These are phyloP conservation scores for Knoxia roxburghii DNA, from an alignment of 257 asterid species.

Conservation along the genomic window DNA sequence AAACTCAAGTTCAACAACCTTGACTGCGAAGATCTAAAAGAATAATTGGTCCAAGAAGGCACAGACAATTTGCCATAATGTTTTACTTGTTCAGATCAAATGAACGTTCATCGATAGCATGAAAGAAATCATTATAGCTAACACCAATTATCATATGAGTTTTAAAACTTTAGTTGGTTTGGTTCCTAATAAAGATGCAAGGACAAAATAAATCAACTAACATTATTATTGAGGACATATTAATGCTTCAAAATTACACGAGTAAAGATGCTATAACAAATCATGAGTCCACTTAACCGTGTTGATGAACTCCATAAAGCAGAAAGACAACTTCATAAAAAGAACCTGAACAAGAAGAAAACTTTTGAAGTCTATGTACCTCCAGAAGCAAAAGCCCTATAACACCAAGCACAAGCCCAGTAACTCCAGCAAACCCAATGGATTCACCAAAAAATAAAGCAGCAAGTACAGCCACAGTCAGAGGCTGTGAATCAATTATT, in stretches of 20 bases:
- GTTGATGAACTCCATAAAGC: neutral
- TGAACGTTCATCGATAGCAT: neutral
- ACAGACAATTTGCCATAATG: neutral
- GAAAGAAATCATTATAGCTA: neutral
- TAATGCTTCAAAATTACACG: neutral
- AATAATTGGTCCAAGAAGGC: neutral
- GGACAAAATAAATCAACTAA: neutral
- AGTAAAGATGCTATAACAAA: neutral
- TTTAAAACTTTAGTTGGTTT: neutral
- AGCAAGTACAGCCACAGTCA: slow-evolving; percentile 90
- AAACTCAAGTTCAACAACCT: neutral
- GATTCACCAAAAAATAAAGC: slow-evolving; percentile 85
- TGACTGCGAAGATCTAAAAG: neutral
- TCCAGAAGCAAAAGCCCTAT: slow-evolving; percentile 86
- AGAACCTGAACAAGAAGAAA: neutral
- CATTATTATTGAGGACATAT: neutral
- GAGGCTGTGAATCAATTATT: slow-evolving; percentile 94
- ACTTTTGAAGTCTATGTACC: slow-evolving; percentile 38
- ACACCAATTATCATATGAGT: neutral
- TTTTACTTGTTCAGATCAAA: neutral
- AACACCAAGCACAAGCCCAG: slow-evolving; percentile 88
- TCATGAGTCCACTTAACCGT: neutral
- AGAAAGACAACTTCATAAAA: neutral
- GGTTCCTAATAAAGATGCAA: neutral
- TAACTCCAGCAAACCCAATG: slow-evolving; percentile 62